A percentile compares a stretch with the other conserved stretches of the same genome.
Conservation (phyloP, 495 filamentous ascomycete genomes). For the Neurospora sp. region DNA sequence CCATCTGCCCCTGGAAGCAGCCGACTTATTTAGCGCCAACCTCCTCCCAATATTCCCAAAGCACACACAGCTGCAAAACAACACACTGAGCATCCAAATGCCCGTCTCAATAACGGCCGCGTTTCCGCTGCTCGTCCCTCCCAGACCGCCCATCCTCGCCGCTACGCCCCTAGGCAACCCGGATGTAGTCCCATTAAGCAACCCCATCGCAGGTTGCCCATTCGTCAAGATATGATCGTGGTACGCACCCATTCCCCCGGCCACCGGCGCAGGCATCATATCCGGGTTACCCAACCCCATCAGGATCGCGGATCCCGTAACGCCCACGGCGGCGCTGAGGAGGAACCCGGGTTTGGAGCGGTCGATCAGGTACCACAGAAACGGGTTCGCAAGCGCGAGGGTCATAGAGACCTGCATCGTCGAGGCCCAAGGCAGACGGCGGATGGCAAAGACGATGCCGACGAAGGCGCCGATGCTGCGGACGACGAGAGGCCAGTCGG, state of each 20-base stretch:
- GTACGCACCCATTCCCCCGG: constrained; percentile 4
- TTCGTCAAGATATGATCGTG: not conserved
- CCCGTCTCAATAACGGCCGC: constrained; percentile 69
- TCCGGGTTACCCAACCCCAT: constrained; percentile 58
- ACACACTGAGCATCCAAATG: constrained; percentile 82
- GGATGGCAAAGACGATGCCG: constrained; percentile 94
- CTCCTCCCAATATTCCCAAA: constrained; percentile 92
- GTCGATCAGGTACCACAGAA: constrained; percentile 93
- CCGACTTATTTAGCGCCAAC: constrained; percentile 45
- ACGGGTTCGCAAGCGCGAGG: constrained; percentile 84
- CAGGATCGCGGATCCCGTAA: constrained; percentile 62
- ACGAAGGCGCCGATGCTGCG: constrained; percentile 88
- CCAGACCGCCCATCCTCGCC: constrained; percentile 13
- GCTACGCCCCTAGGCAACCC: not conserved
- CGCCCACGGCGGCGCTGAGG: constrained; percentile 58
- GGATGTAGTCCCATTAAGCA: not conserved
- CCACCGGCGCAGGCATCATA: constrained; percentile 56
- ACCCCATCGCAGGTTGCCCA: not conserved
- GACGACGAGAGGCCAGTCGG: constrained; percentile 73
- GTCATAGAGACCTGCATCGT: constrained; percentile 87
- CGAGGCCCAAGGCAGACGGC: constrained; percentile 84
- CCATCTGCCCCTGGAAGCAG: constrained; percentile 26
- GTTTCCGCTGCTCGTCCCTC: constrained; percentile 41
- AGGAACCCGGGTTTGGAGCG: constrained; percentile 76
- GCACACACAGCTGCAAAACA: constrained; percentile 90